Conservation (phyloP, 352 stramenopile genomes). For the Globisporangium perplexum region DNA sequence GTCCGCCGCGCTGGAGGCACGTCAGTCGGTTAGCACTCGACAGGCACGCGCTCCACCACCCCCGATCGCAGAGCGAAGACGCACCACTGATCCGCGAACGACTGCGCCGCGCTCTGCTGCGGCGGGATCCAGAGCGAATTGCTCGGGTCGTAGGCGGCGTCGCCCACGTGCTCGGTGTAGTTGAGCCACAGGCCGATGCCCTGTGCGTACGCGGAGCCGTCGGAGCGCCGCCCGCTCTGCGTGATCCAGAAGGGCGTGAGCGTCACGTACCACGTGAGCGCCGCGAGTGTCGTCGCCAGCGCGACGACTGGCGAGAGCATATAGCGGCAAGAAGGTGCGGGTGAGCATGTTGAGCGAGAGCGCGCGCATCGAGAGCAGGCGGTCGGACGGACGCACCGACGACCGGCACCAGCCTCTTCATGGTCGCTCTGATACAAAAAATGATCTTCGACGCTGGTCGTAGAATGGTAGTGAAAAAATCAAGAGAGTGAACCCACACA, state of each 20-base stretch:
- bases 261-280: constrained; percentile 62
- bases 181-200: constrained; percentile 79
- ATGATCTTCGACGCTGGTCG: too few relatives aligned
- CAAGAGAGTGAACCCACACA: too few relatives aligned
- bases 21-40: too few relatives aligned
- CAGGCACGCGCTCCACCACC: too few relatives aligned
- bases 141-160: constrained; percentile 54
- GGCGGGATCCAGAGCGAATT: constrained; percentile 76
- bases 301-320: constrained; percentile 29
- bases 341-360: too few relatives aligned
- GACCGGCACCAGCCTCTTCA: constrained; percentile 41
- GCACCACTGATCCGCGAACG: constrained; percentile 61
- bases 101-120: constrained; percentile 48
- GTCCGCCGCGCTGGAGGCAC: constrained; percentile 18
- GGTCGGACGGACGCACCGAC: constrained; percentile 19
- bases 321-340: too few relatives aligned
- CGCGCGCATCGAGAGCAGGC: constrained; percentile 1
- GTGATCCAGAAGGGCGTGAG: constrained; percentile 63
- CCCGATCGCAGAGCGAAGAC: neutral
- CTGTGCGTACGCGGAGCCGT: constrained; percentile 60
- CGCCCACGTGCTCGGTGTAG: constrained; percentile 73
- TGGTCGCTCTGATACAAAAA: too few relatives aligned
- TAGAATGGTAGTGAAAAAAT: too few relatives aligned
- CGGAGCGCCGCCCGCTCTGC: constrained; percentile 43
- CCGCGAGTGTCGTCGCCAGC: constrained; percentile 37